These are phyloP conservation scores for Pythium myriotylum DNA, from an alignment of 352 stramenopile species.

Conservation along the genomic window DNA sequence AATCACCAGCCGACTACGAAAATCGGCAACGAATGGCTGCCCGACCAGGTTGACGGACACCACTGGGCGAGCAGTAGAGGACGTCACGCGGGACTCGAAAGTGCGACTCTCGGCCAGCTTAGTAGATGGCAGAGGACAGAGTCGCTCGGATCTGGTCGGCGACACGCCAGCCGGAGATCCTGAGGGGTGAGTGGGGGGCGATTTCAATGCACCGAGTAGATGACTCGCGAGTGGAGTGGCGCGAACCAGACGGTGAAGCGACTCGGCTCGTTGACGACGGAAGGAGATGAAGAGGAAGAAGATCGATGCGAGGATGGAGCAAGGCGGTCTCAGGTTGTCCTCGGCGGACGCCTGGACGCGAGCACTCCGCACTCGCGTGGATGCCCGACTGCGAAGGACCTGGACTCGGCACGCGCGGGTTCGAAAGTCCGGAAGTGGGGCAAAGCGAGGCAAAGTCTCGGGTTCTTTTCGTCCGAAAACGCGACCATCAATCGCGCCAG, in stretches of 20 bases:
- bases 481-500: constrained; percentile 8
- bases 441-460: neutral
- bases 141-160: constrained; percentile 5
- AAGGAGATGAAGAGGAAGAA: no score
- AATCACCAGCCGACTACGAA: neutral
- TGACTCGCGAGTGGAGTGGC: neutral
- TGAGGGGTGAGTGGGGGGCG: no score
- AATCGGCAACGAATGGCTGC: no score
- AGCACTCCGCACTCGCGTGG: no score
- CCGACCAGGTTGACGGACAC: no score
- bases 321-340: neutral
- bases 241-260: neutral
- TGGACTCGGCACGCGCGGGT: constrained; percentile 7
- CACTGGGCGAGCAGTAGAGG: no score
- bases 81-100: no score
- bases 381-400: neutral
- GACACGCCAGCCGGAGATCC: neutral
- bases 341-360: neutral
- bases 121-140: neutral
- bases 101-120: no score
- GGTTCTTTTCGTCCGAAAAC: neutral
- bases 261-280: no score
- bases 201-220: no score
- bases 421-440: neutral
- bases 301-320: neutral